phyloP scores from a whole-genome alignment of 768 basidiomycete genomes.

The Leccinum incarnatum region DNA sequence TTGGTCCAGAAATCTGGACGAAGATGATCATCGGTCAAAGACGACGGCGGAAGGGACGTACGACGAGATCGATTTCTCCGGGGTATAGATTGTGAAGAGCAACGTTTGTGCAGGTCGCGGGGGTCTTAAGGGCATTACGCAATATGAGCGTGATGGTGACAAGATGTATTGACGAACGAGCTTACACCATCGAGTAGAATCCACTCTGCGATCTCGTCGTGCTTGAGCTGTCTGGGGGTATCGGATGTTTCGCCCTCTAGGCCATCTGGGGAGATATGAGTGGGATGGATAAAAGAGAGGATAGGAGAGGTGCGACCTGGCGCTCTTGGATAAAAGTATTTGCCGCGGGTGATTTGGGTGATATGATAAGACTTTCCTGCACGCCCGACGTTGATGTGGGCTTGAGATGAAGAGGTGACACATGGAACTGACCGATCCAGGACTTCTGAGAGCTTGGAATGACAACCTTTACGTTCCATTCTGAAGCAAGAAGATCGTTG shows the following conservation, averaged over 20 bases:
- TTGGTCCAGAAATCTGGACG: constrained; percentile 76
- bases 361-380: constrained; percentile 81
- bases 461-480: constrained; percentile 79
- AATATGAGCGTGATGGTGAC: constrained; percentile 6
- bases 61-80: constrained; percentile 86
- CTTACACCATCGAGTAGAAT: constrained; percentile 80
- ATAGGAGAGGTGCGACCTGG: constrained; percentile 37
- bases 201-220: constrained; percentile 86
- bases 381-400: neutral
- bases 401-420: neutral
- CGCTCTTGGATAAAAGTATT: constrained; percentile 72
- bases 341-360: constrained; percentile 64
- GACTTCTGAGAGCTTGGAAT: constrained; percentile 80
- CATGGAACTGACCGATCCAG: constrained; percentile 67
- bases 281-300: neutral
- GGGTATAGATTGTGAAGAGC: constrained; percentile 87
- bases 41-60: constrained; percentile 33
- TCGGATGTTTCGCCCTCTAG: constrained; percentile 66
- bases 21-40: neutral
- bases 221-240: constrained; percentile 61
- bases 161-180: constrained; percentile 19
- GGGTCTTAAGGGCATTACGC: constrained; percentile 51
- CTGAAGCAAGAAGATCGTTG: constrained; percentile 32
- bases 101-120: constrained; percentile 90
- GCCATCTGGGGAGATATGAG: constrained; percentile 36